A percentile compares a stretch with the other conserved stretches of the same genome.
These are phyloP conservation scores for Chalaropsis thielavioides DNA, from an alignment of 2,329 filamentous ascomycete species.

Conservation along the genomic window DNA sequence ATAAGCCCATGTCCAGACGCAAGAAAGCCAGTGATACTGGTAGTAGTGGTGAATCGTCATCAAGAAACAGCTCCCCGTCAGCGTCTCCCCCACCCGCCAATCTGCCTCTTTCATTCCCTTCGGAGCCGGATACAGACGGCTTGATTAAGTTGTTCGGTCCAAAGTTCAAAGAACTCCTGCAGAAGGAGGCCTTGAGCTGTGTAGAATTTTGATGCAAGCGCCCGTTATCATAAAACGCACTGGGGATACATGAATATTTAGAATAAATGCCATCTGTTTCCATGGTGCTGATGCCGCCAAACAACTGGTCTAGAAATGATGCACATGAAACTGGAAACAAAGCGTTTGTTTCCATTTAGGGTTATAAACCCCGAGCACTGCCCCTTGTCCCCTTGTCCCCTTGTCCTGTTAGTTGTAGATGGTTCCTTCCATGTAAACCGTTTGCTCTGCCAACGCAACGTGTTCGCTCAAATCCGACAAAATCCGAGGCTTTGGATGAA, in stretches of 20 bases:
- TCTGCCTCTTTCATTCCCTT: constrained; percentile 10
- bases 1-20: constrained; percentile 17
- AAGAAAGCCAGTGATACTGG: background rate
- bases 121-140: constrained; percentile 13
- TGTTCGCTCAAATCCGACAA: background rate
- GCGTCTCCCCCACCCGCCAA: background rate
- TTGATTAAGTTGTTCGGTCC: constrained; percentile 6
- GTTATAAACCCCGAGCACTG: background rate
- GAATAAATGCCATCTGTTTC: background rate
- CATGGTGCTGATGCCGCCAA: too few relatives aligned
- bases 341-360: background rate
- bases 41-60: background rate
- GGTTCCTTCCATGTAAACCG: background rate
- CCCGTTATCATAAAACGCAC: background rate
- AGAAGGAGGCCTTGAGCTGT: constrained; percentile 10
- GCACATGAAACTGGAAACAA: background rate
- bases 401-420: background rate
- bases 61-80: background rate
- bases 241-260: background rate
- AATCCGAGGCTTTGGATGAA: background rate
- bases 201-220: background rate
- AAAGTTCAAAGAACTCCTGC: constrained; percentile 13
- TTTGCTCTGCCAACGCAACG: background rate
- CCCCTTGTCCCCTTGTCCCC: background rate
- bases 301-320: too few relatives aligned